phyloP scores from a whole-genome alignment of 2,329 filamentous ascomycete genomes.

The Emmonsia crescens region DNA sequence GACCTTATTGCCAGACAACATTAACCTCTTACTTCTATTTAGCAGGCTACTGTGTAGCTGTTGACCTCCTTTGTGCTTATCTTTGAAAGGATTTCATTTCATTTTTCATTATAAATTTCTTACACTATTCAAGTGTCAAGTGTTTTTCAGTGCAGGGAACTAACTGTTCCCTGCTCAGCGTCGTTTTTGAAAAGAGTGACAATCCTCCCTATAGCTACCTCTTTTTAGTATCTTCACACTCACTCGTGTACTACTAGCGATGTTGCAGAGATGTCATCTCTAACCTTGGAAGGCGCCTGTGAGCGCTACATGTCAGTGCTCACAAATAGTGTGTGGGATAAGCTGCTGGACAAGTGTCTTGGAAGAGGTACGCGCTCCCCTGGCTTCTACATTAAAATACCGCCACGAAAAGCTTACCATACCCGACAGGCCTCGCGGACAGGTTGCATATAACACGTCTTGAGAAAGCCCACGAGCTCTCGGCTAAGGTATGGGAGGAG shows the following conservation, averaged over 20 bases:
- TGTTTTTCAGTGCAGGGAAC: neutral
- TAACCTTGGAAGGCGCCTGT: neutral
- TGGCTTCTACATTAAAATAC: neutral
- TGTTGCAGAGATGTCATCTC: neutral
- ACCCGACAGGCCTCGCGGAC: neutral
- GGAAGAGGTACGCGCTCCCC: neutral
- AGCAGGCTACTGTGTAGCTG: neutral
- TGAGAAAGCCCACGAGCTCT: slow-evolving; percentile 1
- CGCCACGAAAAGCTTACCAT: neutral
- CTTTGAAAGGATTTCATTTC: neutral
- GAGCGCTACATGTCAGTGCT: neutral
- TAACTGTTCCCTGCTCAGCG: neutral
- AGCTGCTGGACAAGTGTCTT: slow-evolving; percentile 2
- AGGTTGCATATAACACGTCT: neutral
- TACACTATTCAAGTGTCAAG: no score
- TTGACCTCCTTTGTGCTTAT: neutral
- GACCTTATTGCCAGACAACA: neutral
- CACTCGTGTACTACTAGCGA: neutral
- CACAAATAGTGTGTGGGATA: neutral
- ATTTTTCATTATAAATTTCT: neutral
- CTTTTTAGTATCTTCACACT: neutral
- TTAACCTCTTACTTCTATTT: neutral
- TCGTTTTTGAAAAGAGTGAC: neutral
- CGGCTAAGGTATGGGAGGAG: neutral
- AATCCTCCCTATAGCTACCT: neutral